phyloP scores from a whole-genome alignment of 768 basidiomycete species.

The Gymnopilus dilepis region DNA sequence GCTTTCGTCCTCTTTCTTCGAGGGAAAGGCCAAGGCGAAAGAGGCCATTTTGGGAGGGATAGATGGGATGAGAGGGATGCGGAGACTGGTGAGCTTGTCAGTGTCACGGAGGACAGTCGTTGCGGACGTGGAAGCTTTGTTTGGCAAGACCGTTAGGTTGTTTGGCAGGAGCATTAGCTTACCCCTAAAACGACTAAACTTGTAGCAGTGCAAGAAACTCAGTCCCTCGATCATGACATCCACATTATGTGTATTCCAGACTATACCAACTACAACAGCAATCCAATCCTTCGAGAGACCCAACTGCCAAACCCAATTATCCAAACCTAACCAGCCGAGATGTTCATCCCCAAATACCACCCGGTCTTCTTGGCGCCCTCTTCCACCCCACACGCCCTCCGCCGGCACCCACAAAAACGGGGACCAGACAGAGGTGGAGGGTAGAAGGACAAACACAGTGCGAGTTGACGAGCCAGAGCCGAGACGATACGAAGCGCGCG shows the following conservation, averaged over 20 bases:
- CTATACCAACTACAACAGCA: not conserved
- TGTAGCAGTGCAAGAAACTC: not conserved
- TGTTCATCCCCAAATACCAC: slow-evolving; percentile 18
- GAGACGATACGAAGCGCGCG: slow-evolving; percentile 8
- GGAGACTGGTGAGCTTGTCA: slow-evolving; percentile 5
- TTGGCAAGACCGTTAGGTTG: slow-evolving; percentile 34
- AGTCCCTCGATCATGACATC: not conserved
- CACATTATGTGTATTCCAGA: not conserved
- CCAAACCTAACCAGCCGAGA: not conserved
- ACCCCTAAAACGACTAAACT: not conserved
- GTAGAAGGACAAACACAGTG: slow-evolving; percentile 69
- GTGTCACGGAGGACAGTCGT: slow-evolving; percentile 18
- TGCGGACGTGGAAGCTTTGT: slow-evolving; percentile 51
- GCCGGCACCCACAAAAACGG: slow-evolving; percentile 29
- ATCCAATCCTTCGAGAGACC: not conserved
- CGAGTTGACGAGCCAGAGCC: slow-evolving; percentile 24
- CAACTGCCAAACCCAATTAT: not conserved
- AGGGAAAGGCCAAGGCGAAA: slow-evolving; percentile 75
- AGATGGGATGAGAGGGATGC: slow-evolving; percentile 2
- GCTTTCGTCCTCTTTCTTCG: slow-evolving; percentile 97
- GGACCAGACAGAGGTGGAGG: slow-evolving; percentile 56
- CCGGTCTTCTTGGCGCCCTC: slow-evolving; percentile 67
- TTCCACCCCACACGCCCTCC: slow-evolving; percentile 68
- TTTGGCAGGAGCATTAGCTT: slow-evolving; percentile 32
- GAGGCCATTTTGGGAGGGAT: slow-evolving; percentile 46